Base-by-base conservation (phyloP, 208 protist species). In the Tetramitus jugosus region DNA sequence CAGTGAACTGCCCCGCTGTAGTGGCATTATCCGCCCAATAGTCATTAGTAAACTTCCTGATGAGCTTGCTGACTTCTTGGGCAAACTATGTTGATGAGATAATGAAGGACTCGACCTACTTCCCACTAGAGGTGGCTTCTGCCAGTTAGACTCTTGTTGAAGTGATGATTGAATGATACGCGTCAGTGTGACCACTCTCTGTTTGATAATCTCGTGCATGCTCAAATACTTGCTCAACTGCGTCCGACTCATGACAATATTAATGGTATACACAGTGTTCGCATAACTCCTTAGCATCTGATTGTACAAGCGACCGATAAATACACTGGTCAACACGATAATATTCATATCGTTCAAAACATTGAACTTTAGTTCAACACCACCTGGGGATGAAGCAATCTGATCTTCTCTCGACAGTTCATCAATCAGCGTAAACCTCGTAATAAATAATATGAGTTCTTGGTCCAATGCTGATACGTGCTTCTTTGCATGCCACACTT, bases 341-440 rank as follows among this genome's bases (percentile, higher is more conserved):
- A 69, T 29, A 43, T 43, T 43, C 14, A 45, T 14, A 69, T 69
- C 62, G 2, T 13, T 37, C 37, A 43, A 37, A 29, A 69, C 33
- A 43, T 69, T 69, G 31, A 69, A 69, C 43, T 69, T 69, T 8
- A 69, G 26, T 69, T 69, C 62, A 69, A 69, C 43, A n/a, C n/a
- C n/a, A n/a, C n/a, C n/a, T n/a, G n/a, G n/a, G 13, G 37, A 43
- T 43, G 31, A n/a, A 37, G 35, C 62, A 69, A 69, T 40, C 33
- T 69, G 35, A 29, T 69, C 62, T 26, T 45, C 23, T 39, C 39
- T 69, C 23, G 62, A 37, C 62, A 69, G 20, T 3, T 69, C 62
- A 69, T 69, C 62, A 13, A 69, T 43, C 3, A 69, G 0, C 14
- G 62, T 37, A 69, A 69, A 69, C 26, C 39, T 69, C 14, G 62